Percentiles rank a stretch among this genome's conserved stretches.
These are phyloP conservation scores for Tubosaeta sp. DNA, from an alignment of 768 basidiomycete genomes.

Conservation along the genomic window DNA sequence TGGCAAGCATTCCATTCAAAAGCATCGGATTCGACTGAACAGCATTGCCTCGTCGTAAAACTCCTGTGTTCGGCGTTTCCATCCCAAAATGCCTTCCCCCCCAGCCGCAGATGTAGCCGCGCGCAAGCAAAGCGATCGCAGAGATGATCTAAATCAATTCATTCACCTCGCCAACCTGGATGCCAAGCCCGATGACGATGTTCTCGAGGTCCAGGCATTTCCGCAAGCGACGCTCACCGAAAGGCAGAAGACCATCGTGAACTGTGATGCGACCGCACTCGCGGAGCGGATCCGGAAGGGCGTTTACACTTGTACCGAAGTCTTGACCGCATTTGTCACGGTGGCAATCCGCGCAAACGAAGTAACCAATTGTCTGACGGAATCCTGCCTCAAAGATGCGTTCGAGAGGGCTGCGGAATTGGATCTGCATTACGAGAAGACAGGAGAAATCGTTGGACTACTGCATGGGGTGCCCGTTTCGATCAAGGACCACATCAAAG, in stretches of 20 bases:
- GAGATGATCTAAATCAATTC: conserved; percentile 12
- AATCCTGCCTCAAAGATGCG: conserved; percentile 54
- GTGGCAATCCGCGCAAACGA: conserved; percentile 29
- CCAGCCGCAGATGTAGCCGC: conserved; percentile 9
- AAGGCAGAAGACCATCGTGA: conserved; percentile 25
- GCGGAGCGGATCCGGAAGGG: conserved; percentile 18
- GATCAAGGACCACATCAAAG: conserved; percentile 46
- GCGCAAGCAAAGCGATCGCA: conserved; percentile 26
- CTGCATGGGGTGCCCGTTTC: conserved; percentile 43
- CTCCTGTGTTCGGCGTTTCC: conserved; percentile 1
- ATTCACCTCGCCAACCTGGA: neutral
- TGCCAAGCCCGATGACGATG: neutral
- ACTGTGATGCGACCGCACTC: conserved; percentile 28
- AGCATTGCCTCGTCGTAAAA: conserved; percentile 1
- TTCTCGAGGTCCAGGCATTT: conserved; percentile 22
- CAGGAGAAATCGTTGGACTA: conserved; percentile 46
- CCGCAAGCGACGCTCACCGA: conserved; percentile 25
- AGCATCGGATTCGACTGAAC: neutral
- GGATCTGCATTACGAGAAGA: conserved; percentile 42
- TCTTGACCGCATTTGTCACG: conserved; percentile 25
- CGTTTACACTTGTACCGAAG: conserved; percentile 23
- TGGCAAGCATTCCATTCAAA: neutral
- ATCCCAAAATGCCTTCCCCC: neutral
- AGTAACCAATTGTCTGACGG: conserved; percentile 50
- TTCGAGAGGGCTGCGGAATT: conserved; percentile 45